Evolutionary conservation across 129 eudicot genomes (phyloP), one percentile per base, ranked within the genome.

Genomic region (Lactuca saligna): DNA sequence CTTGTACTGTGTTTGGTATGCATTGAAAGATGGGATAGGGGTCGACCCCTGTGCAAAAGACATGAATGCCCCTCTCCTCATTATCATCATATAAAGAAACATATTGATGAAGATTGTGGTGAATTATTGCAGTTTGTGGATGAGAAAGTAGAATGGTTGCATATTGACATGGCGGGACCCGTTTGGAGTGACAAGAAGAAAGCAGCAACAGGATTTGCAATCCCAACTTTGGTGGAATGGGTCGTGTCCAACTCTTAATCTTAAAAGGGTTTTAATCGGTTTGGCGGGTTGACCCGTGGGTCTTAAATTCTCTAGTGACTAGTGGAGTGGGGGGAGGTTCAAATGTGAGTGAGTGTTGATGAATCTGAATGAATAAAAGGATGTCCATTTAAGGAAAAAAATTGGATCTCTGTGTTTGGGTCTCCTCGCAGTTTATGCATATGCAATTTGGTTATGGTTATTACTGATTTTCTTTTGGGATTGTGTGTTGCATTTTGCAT

Each of bases 151-250:
- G 82, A 91, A 51, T 91, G 98, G 98, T 68, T 88, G 85, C 98
- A 91, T 58, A 91, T 91, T 13, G 98, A 91, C 85, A 82, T 91
- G 84, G 98, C 98, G 54, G 96, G 96, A 1, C 98, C 98, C 1
- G 98, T 88, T 10, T 88, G 95, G 94, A 88, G 63, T 20, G 96
- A 91, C 59, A 91, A 91, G 84, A 91, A 91, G 82, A 89, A 86
- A 68, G 65, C 38, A 2, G 98, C 98, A 25, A 91, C 96, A 0
- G 96, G 98, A 56, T 91, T 91, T 75, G 98, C 87, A 35, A 69
- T 88, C 14, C 64, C 94, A 38, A 91, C 98, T 20, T 75, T 91
- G 76, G 98, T 91, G 60, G 94, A 88, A 78, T 91, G 98, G 98
- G 95, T 91, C 58, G 53, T 88, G 57, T 84, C 80, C 72, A 86